Percentiles rank a stretch among this genome's conserved stretches.
Conservation (phyloP, 768 basidiomycete species). For the Pulveroboletus sp. region DNA sequence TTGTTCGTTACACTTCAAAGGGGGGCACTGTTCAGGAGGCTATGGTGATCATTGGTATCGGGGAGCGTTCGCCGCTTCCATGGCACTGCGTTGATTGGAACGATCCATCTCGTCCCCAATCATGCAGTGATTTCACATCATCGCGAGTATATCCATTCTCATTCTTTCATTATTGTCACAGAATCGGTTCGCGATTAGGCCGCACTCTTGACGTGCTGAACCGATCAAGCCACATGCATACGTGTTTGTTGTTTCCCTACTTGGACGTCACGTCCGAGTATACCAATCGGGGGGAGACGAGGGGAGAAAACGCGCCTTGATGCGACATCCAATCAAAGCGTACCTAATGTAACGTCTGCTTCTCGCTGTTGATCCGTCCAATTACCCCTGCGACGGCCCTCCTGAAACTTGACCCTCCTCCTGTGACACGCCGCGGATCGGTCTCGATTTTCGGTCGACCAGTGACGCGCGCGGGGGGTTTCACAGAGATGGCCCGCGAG, state of each 20-base stretch:
- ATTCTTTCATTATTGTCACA: neutral
- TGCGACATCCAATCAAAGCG: too few species aligned
- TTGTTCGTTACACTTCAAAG: neutral
- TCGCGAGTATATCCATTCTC: neutral
- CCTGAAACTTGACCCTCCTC: too few species aligned
- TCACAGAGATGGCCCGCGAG: too few species aligned
- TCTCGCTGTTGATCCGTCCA: neutral
- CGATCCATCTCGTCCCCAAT: neutral
- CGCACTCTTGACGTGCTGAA: neutral
- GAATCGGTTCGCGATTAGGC: neutral
- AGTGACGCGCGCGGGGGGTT: too few species aligned
- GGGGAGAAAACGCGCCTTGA: too few species aligned
- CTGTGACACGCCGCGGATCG: too few species aligned
- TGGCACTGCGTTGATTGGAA: neutral
- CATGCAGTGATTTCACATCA: neutral
- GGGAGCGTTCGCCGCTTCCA: neutral
- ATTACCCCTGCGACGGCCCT: too few species aligned
- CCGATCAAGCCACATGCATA: too few species aligned
- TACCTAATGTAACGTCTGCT: too few species aligned
- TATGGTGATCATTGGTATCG: too few species aligned
- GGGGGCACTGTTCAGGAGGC: neutral
- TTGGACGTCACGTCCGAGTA: too few species aligned
- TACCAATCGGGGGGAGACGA: neutral
- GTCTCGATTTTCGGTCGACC: too few species aligned
- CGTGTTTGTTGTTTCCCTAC: neutral